Base-by-base conservation (phyloP, 768 basidiomycete genomes). In the Lepiota subincarnata region DNA sequence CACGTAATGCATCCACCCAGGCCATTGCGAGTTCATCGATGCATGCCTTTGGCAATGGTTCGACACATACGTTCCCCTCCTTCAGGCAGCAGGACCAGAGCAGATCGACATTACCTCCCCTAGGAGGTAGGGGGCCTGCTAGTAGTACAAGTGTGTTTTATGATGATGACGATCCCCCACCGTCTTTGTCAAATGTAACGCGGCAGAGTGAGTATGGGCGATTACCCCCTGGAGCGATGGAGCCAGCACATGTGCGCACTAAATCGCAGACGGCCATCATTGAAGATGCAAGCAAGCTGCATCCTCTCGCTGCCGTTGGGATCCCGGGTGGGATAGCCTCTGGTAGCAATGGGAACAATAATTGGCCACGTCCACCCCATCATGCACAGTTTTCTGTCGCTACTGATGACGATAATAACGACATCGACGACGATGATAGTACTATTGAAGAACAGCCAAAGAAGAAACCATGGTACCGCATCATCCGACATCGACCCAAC, bases 261-360 rank as follows among this genome's bases (percentile, higher is more conserved):
- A 83, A 84, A 70, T 92, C 89, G 28, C 91, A 93, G 65, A 86
- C 85, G 2, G 91, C 91, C 1, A 81, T 93, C 55, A 82, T 93
- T n/a, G 89, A 92, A 54, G 75, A 86, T 57, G 78, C 75, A 4
- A 68, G 69, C 44, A 66, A 67, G 57, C 60, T 64, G 62, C 57
- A 55, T 40, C 46, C 14, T 24, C 46, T 50, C 16, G 35, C 48
- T 14, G 50, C 50, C 47, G 22, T 52, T 18, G 18, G 56, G 43
- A 18, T 39, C 42, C 12, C 40, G 26, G 34, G n/a, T 41, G 16
- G 34, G 49, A 37, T 22, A 36, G 24, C 44, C 40, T 43, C 50
- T 45, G 28, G 37, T 48, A 34, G 28, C 44, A 39, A 39, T 7
- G 48, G 41, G 18, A 16, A 24, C 19, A 24, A 34, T 40, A 36